Evolutionary conservation across 73 alveolate genomes (phyloP), one percentile per base, ranked within the genome.

Genomic region (Paramecium primaurelia): DNA sequence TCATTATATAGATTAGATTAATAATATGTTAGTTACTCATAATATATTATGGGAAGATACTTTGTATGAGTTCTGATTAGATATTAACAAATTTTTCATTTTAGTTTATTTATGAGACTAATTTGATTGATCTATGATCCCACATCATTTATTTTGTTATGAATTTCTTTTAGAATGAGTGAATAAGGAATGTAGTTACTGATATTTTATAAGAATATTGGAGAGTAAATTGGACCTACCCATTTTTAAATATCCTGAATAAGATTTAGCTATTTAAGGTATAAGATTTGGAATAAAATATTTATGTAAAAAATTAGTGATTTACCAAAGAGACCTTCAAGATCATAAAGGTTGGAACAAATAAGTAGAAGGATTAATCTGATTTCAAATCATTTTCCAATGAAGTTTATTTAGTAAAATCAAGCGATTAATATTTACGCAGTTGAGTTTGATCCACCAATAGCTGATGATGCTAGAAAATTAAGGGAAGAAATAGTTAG

Each of bases 371-470:
- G 84, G 12, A 64, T 64, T 3, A 28, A 64, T 32, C 47, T 64
- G 22, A 64, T 64, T 14, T 64, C 84, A 3, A 64, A 64, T 64
- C 84, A 64, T 9, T 64, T 64, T 28, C 84, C 84, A 8, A 64
- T 64, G 47, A 28, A 34, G 20, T 64, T 64, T 12, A 28, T 34
- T 0, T 64, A 64, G 47, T 12, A 64, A 34, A 64, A 64, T 34
- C 69, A 54, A 54, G 69, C 69, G 69, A 64, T 64, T 28, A 64
- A 64, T 64, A 34, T 64, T 32, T 64, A 64, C 26, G 30, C 84
- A 64, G 47, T 64, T 10, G 84, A 64, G 28, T 64, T 64, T n/a
- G 84, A 64, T 64, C 84, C 84, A 12, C 49, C 84, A 64, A 64
- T 64, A 12, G 84, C 84, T 28, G 84, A 64, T 64, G 84, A 64